Evolutionary conservation across 2,329 filamentous ascomycete species (phyloP), one percentile per base, ranked within the genome.

Genomic region (Byssothecium circinans): DNA sequence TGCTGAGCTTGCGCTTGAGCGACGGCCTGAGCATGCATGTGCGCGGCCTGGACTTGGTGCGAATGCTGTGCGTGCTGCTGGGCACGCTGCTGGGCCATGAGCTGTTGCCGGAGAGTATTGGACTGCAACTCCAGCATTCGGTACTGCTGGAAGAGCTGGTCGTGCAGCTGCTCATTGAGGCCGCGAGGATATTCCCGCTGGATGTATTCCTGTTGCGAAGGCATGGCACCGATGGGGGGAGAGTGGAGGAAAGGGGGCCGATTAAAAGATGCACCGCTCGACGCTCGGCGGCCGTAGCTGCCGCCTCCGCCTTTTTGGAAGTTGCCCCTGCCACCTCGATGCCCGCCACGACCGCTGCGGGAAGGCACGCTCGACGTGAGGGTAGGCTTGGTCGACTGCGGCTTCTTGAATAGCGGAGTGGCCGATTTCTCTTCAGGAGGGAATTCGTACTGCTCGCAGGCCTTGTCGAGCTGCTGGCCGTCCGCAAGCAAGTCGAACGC

Each of bases 381-480:
- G 6, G 80, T 78, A 6, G 82, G 79, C 58, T 83, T 81, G 14
- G 78, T 70, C 6, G 81, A 79, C 53, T 62, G 60, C 6, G 68
- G 70, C 49, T 78, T 77, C 61, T 83, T 80, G 69, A 81, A 84
- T 22, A 41, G 39, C 14, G 74, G 70, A 2, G 60, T 49, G 19
- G 71, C 71, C 52, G 80, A 78, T 61, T 95, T 91, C 67, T 95
- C 66, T 43, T 70, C 89, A 45, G 89, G 87, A 3, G 94, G 94
- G 61, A 88, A 96, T 47, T 88, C 84, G 63, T 86, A 99, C 67
- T 92, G 83, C 67, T 95, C 89, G 70, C 91, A 96, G 67, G 87
- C 91, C 61, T 90, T 85, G 4, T 85, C 82, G 36, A 99, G 78
- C 60, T 94, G 89, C 18, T 84, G 88, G 42, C 71, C 73, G 35